Percentiles rank a stretch among this genome's conserved stretches.
phyloP scores from a whole-genome alignment of 75 land plant genomes.

The Selaginella moellendorffii region DNA sequence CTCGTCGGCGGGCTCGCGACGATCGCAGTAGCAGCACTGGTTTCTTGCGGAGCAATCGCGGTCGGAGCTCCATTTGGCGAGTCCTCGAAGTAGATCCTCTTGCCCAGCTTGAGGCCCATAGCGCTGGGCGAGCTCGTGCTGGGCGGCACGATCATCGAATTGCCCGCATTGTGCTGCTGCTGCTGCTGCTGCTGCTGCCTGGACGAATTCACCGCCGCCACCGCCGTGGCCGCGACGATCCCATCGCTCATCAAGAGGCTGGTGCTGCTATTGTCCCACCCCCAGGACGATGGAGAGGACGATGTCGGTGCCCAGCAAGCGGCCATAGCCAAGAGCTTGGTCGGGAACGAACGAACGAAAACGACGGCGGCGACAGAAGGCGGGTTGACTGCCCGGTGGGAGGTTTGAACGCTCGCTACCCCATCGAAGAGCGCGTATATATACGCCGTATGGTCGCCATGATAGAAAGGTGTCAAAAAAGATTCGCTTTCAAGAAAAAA shows the following conservation, averaged over 20 bases:
- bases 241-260: no score
- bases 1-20: neutral
- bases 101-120: slow-evolving; percentile 7
- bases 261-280: neutral
- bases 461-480: no score
- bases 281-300: neutral
- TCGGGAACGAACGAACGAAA: neutral
- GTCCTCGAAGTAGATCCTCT: slow-evolving; percentile 5
- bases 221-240: no score
- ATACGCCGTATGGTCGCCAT: neutral
- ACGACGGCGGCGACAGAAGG: no score
- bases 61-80: neutral
- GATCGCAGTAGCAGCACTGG: neutral
- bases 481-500: no score
- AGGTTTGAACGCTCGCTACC: no score
- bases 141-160: no score
- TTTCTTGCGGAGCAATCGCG: no score
- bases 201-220: no score
- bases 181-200: neutral
- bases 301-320: neutral
- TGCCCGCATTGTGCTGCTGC: neutral
- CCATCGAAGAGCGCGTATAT: neutral
- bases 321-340: neutral
- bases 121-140: no score
- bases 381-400: no score